Evolutionary conservation across 306 rosid species (phyloP).

Genomic region (Cicer arietinum): DNA sequence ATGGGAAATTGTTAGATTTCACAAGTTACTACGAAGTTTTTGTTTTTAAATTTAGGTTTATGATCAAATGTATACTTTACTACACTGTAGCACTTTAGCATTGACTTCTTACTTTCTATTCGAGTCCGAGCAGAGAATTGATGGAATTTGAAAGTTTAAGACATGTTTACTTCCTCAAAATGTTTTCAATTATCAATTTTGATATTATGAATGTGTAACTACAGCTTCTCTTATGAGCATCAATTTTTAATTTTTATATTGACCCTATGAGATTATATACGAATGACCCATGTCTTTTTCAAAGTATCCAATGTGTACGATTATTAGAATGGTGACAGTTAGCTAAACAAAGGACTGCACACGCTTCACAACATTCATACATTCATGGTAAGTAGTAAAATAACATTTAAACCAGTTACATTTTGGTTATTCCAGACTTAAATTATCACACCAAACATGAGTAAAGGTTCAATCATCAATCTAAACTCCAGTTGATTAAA

Average conservation of each 20-base stretch:
- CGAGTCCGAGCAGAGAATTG: background rate
- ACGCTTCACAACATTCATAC: background rate
- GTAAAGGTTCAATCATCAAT: too few relatives aligned
- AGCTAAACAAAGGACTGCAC: background rate
- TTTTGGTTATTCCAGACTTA: too few relatives aligned
- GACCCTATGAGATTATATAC: too few relatives aligned
- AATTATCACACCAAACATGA: too few relatives aligned
- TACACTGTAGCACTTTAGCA: background rate
- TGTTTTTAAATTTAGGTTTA: background rate
- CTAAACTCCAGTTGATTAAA: too few relatives aligned
- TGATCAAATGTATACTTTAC: conserved; percentile 25
- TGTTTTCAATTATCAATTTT: background rate
- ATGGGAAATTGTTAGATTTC: conserved; percentile 23
- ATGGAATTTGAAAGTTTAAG: background rate
- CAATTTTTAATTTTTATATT: background rate
- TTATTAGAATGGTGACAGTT: too few relatives aligned
- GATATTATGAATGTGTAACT: background rate
- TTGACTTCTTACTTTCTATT: conserved; percentile 9
- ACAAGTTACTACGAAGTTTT: background rate
- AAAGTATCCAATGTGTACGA: too few relatives aligned
- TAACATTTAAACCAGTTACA: too few relatives aligned
- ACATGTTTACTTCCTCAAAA: background rate
- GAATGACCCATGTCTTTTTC: too few relatives aligned
- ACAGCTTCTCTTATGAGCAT: background rate
- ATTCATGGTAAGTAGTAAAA: background rate